Evolutionary conservation across 352 stramenopile species (phyloP).

Genomic region (Phytophthora tentaculata): DNA sequence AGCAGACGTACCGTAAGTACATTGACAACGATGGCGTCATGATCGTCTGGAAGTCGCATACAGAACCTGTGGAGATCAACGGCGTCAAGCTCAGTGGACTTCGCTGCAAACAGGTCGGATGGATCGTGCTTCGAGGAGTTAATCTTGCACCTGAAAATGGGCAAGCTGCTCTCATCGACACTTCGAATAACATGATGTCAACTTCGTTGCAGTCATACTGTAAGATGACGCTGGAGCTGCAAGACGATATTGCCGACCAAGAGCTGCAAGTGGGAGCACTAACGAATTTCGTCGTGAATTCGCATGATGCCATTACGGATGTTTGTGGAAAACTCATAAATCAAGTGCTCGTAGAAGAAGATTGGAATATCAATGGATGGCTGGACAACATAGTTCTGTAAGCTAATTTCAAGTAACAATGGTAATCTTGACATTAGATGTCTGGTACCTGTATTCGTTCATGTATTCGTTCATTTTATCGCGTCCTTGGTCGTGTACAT

Average conservation of each 20-base stretch:
- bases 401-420: not conserved
- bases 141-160: conserved; percentile 1
- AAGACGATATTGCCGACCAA: conserved; percentile 58
- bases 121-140: conserved; percentile 32
- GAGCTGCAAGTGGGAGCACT: conserved; percentile 46
- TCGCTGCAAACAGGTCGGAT: conserved; percentile 41
- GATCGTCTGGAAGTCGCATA: conserved; percentile 53
- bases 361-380: conserved; percentile 49
- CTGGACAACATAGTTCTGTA: conserved; percentile 27
- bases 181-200: conserved; percentile 24
- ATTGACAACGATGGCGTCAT: conserved; percentile 42
- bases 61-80: conserved; percentile 54
- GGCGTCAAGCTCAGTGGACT: conserved; percentile 40
- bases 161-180: conserved; percentile 1
- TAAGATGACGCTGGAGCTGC: conserved; percentile 51
- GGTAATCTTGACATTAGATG: not conserved
- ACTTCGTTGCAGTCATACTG: conserved; percentile 63
- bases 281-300: conserved; percentile 55
- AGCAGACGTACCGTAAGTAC: conserved; percentile 54
- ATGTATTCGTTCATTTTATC: too few relatives aligned
- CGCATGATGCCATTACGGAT: conserved; percentile 39
- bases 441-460: too few relatives aligned
- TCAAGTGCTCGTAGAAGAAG: conserved; percentile 49
- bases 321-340: conserved; percentile 43
- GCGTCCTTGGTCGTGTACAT: too few relatives aligned